These are phyloP conservation scores for Ascomycota sp. DNA, from an alignment of 2,329 filamentous ascomycete species.

Conservation along the genomic window DNA sequence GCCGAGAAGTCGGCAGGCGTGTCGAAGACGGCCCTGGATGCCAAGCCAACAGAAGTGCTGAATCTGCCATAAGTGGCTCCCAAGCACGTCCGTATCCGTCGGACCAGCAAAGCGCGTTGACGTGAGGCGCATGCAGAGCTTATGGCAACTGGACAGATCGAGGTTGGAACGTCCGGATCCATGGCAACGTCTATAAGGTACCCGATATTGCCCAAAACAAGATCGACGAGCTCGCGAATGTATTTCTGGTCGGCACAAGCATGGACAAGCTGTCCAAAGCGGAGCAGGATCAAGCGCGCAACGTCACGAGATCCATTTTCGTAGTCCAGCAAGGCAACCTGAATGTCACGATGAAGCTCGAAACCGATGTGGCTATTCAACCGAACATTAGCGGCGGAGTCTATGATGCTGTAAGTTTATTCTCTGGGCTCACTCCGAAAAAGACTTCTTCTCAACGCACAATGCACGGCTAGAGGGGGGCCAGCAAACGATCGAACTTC, in stretches of 20 bases:
- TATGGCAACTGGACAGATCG: conserved; percentile 64
- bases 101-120: background rate
- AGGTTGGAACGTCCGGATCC: conserved; percentile 58
- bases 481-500: conserved; percentile 39
- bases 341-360: conserved; percentile 42
- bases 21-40: conserved; percentile 33
- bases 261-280: conserved; percentile 36
- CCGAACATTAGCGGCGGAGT: conserved; percentile 36
- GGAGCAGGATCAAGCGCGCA: conserved; percentile 48
- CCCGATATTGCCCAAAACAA: conserved; percentile 45
- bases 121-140: conserved; percentile 16
- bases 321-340: conserved; percentile 50
- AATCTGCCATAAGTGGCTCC: conserved; percentile 41
- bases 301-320: conserved; percentile 52
- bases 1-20: conserved; percentile 43
- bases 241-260: conserved; percentile 46
- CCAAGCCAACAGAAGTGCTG: conserved; percentile 47
- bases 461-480: too few species aligned
- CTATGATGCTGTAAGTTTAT: conserved; percentile 16
- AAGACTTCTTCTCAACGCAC: too few species aligned
- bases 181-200: conserved; percentile 66
- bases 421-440: conserved; percentile 1
- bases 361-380: conserved; percentile 20
- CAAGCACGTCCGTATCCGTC: too few species aligned
- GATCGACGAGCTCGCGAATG: conserved; percentile 47